Evolutionary conservation across 169 alveolate species (phyloP).

Genomic region (Cyclospora cayetanensis): DNA sequence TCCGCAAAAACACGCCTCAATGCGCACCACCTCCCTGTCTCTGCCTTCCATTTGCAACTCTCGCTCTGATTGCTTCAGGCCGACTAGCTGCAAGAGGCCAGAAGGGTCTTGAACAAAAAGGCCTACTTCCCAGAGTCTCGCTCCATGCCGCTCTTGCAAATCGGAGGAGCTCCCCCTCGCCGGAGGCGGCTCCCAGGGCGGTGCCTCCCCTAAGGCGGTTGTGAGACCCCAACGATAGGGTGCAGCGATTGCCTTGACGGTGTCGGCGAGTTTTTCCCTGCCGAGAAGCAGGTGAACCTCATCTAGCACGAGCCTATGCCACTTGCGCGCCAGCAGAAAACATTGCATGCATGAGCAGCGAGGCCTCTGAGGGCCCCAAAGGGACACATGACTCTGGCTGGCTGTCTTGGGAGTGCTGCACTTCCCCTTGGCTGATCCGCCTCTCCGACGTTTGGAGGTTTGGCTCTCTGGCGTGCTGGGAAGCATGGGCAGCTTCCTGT

Average conservation of each 20-base stretch:
- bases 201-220: neutral
- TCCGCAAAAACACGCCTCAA: neutral
- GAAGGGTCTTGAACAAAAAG: too few species aligned
- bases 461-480: neutral
- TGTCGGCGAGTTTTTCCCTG: neutral
- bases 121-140: too few species aligned
- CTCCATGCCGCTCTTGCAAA: too few species aligned
- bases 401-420: neutral
- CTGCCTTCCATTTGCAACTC: neutral
- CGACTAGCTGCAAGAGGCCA: too few species aligned
- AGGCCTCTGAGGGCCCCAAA: neutral
- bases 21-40: neutral
- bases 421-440: neutral
- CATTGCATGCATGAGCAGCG: constrained; percentile 1
- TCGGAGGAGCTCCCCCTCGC: too few species aligned
- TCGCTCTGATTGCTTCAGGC: too few species aligned
- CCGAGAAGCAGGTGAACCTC: neutral
- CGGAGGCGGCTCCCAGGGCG: too few species aligned
- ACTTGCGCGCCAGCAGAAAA: neutral
- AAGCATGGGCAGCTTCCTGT: neutral
- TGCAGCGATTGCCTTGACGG: neutral
- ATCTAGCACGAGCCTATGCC: neutral
- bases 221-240: neutral
- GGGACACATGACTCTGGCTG: neutral
- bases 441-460: neutral